phyloP scores from a whole-genome alignment of 2,329 filamentous ascomycete species.

The Teratosphaeria destructans region DNA sequence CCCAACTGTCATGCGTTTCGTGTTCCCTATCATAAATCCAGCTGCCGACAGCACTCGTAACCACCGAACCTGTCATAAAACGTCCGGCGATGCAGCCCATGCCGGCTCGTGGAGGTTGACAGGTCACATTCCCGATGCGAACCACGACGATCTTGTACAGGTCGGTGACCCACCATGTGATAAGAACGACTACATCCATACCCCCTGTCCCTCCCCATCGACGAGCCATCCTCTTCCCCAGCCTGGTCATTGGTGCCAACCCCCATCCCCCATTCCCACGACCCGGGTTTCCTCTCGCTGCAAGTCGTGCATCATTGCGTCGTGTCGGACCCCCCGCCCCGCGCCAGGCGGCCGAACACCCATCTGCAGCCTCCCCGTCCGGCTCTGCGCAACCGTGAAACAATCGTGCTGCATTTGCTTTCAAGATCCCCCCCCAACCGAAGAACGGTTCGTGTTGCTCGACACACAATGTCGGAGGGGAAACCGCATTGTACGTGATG shows the following conservation, averaged over 20 bases:
- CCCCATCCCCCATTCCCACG: background rate
- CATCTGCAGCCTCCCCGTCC: conserved; percentile 4
- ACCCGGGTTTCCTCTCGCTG: background rate
- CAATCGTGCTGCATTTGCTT: conserved; percentile 4
- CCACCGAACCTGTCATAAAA: background rate
- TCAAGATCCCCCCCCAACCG: background rate
- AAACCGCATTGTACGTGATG: no score
- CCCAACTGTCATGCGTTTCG: conserved; percentile 4
- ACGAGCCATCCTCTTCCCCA: no score
- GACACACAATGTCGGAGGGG: background rate
- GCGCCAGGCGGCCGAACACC: background rate
- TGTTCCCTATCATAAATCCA: background rate
- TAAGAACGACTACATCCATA: background rate
- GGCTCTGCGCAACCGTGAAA: conserved; percentile 7
- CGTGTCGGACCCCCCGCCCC: background rate
- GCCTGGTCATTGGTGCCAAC: background rate
- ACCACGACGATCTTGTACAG: background rate
- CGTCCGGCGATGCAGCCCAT: background rate
- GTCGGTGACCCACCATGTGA: background rate
- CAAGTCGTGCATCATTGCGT: background rate
- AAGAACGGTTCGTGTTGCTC: background rate
- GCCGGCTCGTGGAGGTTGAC: background rate
- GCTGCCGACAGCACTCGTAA: background rate
- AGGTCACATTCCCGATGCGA: background rate
- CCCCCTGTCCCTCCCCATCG: background rate